Percentiles rank a stretch among this genome's conserved stretches.
phyloP scores from a whole-genome alignment of 805 yeast species.

The Kazachstania martiniae region DNA sequence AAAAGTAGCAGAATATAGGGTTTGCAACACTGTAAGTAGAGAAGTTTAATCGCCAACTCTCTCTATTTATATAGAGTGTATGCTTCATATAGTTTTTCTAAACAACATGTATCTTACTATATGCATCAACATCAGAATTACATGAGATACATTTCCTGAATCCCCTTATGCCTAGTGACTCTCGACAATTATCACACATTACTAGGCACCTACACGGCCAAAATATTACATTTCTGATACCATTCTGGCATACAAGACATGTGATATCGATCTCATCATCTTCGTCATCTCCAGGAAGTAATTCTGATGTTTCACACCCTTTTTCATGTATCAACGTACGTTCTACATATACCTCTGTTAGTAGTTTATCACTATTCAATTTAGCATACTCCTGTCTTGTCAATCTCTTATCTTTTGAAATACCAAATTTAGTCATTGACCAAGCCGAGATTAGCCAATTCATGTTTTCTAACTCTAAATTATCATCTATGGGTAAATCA shows the following conservation, averaged over 20 bases:
- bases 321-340: too few relatives aligned
- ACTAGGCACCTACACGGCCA: constrained; percentile 95
- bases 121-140: constrained; percentile 56
- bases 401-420: constrained; percentile 15
- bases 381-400: constrained; percentile 29
- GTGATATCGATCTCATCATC: constrained; percentile 30
- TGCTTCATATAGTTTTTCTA: too few relatives aligned
- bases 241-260: constrained; percentile 76
- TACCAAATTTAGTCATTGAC: constrained; percentile 17
- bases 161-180: constrained; percentile 59
- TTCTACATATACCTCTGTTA: constrained; percentile 25
- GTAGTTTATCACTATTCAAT: constrained; percentile 20
- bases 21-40: background rate
- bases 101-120: constrained; percentile 30
- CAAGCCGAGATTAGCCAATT: constrained; percentile 25
- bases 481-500: background rate
- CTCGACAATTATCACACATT: constrained; percentile 74
- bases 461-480: constrained; percentile 4
- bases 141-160: constrained; percentile 81
- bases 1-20: background rate
- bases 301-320: too few relatives aligned
- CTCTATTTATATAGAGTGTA: background rate
- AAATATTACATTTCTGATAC: constrained; percentile 62
- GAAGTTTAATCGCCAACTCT: background rate
- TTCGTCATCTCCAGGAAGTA: constrained; percentile 5